phyloP scores from a whole-genome alignment of 2,329 filamentous ascomycete species.

The Cordyceps farinosa region DNA sequence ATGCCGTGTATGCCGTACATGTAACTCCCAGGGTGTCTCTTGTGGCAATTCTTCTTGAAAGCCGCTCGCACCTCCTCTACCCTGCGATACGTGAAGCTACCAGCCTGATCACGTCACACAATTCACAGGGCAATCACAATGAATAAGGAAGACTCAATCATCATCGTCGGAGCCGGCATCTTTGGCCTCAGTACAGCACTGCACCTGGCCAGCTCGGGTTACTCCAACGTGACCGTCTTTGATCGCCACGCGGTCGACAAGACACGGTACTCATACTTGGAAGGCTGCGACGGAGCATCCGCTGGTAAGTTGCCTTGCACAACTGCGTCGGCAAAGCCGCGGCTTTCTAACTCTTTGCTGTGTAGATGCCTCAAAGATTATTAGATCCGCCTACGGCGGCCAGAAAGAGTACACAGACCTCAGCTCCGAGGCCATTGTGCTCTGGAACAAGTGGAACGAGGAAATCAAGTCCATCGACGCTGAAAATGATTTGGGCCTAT shows the following conservation, averaged over 20 bases:
- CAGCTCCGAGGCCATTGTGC: slow-evolving; percentile 37
- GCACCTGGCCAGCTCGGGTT: slow-evolving; percentile 37
- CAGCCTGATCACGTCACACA: no score
- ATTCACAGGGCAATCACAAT: neutral
- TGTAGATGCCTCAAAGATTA: slow-evolving; percentile 36
- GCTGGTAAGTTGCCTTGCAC: slow-evolving; percentile 29
- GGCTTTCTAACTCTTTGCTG: neutral
- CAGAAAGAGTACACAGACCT: slow-evolving; percentile 46
- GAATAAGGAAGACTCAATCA: neutral
- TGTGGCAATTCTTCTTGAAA: neutral
- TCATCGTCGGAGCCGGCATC: slow-evolving; percentile 14
- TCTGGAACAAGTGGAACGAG: slow-evolving; percentile 45
- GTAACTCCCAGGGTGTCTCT: neutral
- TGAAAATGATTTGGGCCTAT: neutral
- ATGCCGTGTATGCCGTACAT: neutral
- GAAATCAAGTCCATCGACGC: slow-evolving; percentile 35
- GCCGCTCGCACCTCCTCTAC: neutral
- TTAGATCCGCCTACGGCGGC: slow-evolving; percentile 36
- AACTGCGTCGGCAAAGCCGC: neutral
- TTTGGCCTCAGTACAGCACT: slow-evolving; percentile 35
- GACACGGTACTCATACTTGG: slow-evolving; percentile 37
- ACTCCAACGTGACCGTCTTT: slow-evolving; percentile 44
- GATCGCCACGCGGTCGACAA: slow-evolving; percentile 43
- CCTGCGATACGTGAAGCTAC: neutral
- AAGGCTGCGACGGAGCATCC: slow-evolving; percentile 42